A percentile compares a stretch with the other conserved stretches of the same genome.
Conservation (phyloP, 176 grass and related monocot species). For the Zoysia japonica region DNA sequence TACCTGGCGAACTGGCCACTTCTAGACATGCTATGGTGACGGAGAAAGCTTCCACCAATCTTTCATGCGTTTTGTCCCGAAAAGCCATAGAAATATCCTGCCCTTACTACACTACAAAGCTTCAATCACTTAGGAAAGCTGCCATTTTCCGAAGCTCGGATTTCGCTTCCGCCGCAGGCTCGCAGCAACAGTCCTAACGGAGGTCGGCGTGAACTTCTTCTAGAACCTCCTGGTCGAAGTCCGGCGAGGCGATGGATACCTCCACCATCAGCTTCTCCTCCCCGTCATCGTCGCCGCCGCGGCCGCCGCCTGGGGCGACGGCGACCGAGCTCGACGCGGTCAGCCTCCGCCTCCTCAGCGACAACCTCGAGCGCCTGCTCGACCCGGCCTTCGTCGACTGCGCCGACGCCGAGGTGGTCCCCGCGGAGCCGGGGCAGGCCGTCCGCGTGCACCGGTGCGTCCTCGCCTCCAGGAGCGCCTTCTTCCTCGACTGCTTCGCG, state of each 20-base stretch:
- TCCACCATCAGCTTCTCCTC: slow-evolving; percentile 42
- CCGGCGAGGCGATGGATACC: slow-evolving; percentile 33
- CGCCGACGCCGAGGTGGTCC: slow-evolving; percentile 57
- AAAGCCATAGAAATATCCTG: no score
- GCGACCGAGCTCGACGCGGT: slow-evolving; percentile 42
- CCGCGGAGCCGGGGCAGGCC: slow-evolving; percentile 15
- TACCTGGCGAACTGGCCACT: no score
- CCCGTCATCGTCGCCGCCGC: slow-evolving; percentile 5
- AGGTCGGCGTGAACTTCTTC: not conserved
- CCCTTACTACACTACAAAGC: no score
- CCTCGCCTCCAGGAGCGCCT: slow-evolving; percentile 66
- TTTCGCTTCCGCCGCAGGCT: no score
- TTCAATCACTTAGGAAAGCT: no score
- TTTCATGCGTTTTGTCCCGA: no score
- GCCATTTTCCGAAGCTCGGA: no score
- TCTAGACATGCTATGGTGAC: no score
- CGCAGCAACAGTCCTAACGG: no score
- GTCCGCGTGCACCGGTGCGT: slow-evolving; percentile 69
- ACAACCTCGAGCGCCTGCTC: slow-evolving; percentile 60
- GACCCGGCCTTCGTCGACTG: slow-evolving; percentile 64
- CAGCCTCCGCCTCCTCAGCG: slow-evolving; percentile 62
- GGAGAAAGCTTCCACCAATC: no score
- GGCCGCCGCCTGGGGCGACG: not conserved
- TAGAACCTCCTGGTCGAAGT: not conserved
- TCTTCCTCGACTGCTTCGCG: slow-evolving; percentile 60